These are phyloP conservation scores for Amaranthus tricolor DNA, from an alignment of 179 eudicot genomes.

Conservation along the genomic window DNA sequence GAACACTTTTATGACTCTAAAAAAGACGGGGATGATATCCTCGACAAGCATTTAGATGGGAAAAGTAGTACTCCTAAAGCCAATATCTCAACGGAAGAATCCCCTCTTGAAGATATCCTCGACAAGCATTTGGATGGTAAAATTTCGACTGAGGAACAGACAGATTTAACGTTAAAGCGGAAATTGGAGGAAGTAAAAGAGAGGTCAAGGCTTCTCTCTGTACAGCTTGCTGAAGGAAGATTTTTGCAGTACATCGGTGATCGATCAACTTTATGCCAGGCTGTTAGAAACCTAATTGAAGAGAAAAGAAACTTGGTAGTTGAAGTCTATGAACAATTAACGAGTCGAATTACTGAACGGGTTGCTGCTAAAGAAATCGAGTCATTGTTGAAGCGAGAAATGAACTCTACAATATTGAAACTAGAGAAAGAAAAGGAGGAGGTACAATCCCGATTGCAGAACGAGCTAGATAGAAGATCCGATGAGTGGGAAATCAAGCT, in stretches of 20 bases:
- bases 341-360: conserved; percentile 53
- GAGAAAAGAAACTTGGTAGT: conserved; percentile 37
- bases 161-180: conserved; percentile 36
- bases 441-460: conserved; percentile 48
- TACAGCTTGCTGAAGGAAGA: conserved; percentile 44
- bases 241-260: conserved; percentile 34
- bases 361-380: conserved; percentile 36
- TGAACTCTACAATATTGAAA: conserved; percentile 41
- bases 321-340: conserved; percentile 48
- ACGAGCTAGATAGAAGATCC: conserved; percentile 65
- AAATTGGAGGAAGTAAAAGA: conserved; percentile 57
- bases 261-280: conserved; percentile 43
- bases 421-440: conserved; percentile 64
- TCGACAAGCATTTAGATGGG: conserved; percentile 26
- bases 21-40: conserved; percentile 2
- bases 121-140: conserved; percentile 17
- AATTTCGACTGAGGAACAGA: conserved; percentile 19
- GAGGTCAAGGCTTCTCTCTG: conserved; percentile 37
- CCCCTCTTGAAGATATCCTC: conserved; percentile 14
- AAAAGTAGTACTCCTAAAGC: background rate
- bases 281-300: conserved; percentile 38
- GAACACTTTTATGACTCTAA: conserved; percentile 28
- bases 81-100: conserved; percentile 6
- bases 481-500: conserved; percentile 64
- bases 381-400: conserved; percentile 33